Conservation (phyloP, 805 yeast genomes). For the Blastobotrys peoriensis region DNA sequence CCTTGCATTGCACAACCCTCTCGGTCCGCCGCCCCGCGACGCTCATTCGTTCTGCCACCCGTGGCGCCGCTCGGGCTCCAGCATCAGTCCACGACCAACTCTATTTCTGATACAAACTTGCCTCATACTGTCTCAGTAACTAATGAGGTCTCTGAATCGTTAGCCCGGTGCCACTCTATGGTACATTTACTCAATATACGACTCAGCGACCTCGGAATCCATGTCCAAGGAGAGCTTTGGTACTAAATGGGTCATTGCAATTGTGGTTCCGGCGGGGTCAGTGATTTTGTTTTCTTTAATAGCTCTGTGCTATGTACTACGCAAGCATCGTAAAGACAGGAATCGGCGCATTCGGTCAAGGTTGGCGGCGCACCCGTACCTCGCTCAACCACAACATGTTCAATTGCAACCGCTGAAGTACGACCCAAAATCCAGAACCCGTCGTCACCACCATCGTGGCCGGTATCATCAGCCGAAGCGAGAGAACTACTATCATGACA, state of each 20-base stretch:
- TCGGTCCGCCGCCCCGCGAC: no score
- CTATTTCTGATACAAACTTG: no score
- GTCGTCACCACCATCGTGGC: background rate
- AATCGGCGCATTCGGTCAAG: background rate
- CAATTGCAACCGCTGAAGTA: background rate
- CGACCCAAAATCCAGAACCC: background rate
- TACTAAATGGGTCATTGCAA: background rate
- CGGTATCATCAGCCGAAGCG: background rate
- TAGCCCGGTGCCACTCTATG: background rate
- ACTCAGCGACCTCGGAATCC: no score
- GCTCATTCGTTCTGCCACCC: no score
- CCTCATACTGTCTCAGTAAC: no score
- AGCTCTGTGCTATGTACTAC: background rate
- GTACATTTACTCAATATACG: no score
- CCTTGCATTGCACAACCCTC: no score
- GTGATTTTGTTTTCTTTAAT: background rate
- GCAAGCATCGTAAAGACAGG: background rate
- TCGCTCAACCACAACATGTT: background rate
- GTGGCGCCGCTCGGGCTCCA: no score
- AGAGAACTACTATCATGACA: background rate
- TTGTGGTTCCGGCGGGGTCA: background rate
- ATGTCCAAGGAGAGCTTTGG: slow-evolving; percentile 1
- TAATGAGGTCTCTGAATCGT: background rate
- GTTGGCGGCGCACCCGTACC: background rate
- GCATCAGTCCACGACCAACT: no score